Conservation (phyloP, 306 rosid species). For the Prunus campanulata region DNA sequence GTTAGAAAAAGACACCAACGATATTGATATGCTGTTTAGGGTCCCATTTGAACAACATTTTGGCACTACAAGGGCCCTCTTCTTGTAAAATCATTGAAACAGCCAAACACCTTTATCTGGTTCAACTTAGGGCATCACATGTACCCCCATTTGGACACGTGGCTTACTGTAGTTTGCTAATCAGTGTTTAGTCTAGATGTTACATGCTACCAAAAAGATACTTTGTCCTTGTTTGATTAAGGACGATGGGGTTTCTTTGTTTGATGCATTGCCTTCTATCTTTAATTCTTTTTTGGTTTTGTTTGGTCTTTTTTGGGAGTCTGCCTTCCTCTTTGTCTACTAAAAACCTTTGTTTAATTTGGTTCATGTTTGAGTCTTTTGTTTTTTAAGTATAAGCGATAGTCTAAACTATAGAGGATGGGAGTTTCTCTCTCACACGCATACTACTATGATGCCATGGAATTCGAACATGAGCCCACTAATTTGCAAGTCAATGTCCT, state of each 20-base stretch:
- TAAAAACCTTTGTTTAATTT: neutral
- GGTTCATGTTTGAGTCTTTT: neutral
- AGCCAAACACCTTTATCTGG: conserved; percentile 7
- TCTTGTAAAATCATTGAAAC: conserved; percentile 10
- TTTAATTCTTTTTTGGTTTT: neutral
- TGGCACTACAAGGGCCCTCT: neutral
- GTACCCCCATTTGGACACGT: conserved; percentile 10
- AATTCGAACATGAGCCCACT: too few species aligned
- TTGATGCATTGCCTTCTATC: conserved; percentile 8
- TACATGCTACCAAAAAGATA: conserved; percentile 25
- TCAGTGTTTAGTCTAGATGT: neutral
- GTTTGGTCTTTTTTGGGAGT: neutral
- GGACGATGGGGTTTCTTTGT: conserved; percentile 9
- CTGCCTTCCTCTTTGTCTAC: neutral
- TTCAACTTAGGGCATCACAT: conserved; percentile 5
- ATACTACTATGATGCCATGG: too few species aligned
- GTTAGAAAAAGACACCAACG: conserved; percentile 16
- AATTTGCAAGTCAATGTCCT: too few species aligned
- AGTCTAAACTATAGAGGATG: neutral
- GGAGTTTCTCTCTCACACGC: too few species aligned
- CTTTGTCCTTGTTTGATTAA: conserved; percentile 10
- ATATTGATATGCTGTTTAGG: conserved; percentile 9
- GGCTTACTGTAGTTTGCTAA: neutral
- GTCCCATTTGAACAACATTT: conserved; percentile 17
- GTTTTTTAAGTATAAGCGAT: too few species aligned